A percentile compares a stretch with the other conserved stretches of the same genome.
Conservation (phyloP, 139 green algal genomes). For the Closterium sp. region DNA sequence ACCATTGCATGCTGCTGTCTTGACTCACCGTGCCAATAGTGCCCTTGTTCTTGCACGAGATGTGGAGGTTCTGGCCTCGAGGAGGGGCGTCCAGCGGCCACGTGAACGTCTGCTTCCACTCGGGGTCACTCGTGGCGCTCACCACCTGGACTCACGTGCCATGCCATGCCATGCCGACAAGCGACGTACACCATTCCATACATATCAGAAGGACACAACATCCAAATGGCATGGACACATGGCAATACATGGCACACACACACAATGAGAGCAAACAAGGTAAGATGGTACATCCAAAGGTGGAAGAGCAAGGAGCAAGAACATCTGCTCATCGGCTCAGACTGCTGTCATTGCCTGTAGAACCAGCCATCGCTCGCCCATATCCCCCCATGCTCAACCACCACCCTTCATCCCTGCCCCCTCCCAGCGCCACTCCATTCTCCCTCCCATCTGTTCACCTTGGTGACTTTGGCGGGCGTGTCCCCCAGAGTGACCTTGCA, state of each 20-base stretch:
- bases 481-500: slow-evolving; percentile 29
- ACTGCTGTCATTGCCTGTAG: background rate
- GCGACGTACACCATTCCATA: background rate
- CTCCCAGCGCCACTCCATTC: background rate
- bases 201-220: background rate
- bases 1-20: background rate
- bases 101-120: slow-evolving; percentile 41
- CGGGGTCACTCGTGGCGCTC: background rate
- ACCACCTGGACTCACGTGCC: slow-evolving; percentile 19
- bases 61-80: slow-evolving; percentile 25
- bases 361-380: background rate
- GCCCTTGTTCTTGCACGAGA: slow-evolving; percentile 37
- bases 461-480: slow-evolving; percentile 7
- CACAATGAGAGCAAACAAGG: background rate
- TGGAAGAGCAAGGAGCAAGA: background rate
- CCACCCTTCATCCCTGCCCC: background rate
- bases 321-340: background rate
- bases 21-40: slow-evolving; percentile 13
- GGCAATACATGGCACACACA: background rate
- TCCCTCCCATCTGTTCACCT: background rate
- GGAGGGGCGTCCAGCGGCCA: slow-evolving; percentile 32
- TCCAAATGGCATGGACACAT: background rate
- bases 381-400: background rate
- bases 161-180: background rate
- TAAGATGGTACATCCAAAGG: background rate